These are phyloP conservation scores for Naganishia onofrii DNA, from an alignment of 768 basidiomycete species.

Conservation along the genomic window DNA sequence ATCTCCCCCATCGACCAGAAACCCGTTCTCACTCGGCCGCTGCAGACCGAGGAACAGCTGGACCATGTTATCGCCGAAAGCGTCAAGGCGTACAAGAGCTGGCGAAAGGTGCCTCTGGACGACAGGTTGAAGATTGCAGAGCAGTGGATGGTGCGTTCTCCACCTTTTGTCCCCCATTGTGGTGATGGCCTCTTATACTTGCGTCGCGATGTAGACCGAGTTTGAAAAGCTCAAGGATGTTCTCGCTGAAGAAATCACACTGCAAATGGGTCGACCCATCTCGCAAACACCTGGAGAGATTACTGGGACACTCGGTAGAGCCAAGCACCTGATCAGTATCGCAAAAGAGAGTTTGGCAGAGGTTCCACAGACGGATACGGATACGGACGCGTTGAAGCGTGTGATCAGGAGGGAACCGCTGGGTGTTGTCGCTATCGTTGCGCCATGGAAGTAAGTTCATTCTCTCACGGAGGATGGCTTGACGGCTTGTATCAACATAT, in stretches of 20 bases:
- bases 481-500: neutral
- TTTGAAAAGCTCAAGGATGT: constrained; percentile 61
- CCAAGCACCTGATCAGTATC: constrained; percentile 78
- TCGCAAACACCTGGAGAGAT: constrained; percentile 76
- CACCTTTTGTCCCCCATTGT: constrained; percentile 23
- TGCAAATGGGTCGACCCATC: constrained; percentile 90
- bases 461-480: neutral
- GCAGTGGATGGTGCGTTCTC: constrained; percentile 64
- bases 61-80: constrained; percentile 62
- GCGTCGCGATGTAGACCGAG: constrained; percentile 53
- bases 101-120: constrained; percentile 62
- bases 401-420: constrained; percentile 79
- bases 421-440: constrained; percentile 72
- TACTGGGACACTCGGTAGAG: constrained; percentile 73
- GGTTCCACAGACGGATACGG: constrained; percentile 68
- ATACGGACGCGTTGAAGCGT: constrained; percentile 77
- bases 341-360: constrained; percentile 73
- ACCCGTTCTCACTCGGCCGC: constrained; percentile 65
- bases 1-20: constrained; percentile 77
- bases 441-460: constrained; percentile 31
- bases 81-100: constrained; percentile 68
- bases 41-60: constrained; percentile 64
- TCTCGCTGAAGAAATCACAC: constrained; percentile 70
- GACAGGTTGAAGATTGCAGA: constrained; percentile 70
- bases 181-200: neutral